Evolutionary conservation across 306 rosid species (phyloP).

Genomic region (Quercus suber): DNA sequence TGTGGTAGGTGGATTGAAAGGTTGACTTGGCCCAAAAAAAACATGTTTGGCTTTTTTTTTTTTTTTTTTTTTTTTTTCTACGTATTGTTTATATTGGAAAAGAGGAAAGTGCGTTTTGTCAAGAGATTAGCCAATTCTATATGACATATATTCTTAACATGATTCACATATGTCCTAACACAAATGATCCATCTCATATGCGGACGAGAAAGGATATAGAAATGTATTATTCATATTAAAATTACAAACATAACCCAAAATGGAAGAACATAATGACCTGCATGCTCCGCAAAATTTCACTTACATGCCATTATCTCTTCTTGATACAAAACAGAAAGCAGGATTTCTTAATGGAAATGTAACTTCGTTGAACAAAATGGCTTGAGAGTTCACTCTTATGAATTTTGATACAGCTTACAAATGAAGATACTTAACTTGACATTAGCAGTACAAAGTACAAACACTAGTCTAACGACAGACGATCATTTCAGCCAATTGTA

Average conservation of each 20-base stretch:
- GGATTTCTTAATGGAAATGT: neutral
- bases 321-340: neutral
- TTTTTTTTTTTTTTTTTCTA: too few relatives aligned
- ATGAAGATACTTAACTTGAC: conserved; percentile 21
- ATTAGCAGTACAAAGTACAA: conserved; percentile 29
- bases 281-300: too few relatives aligned
- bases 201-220: too few relatives aligned
- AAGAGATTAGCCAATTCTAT: too few relatives aligned
- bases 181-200: too few relatives aligned
- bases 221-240: too few relatives aligned
- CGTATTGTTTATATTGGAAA: too few relatives aligned
- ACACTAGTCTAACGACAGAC: conserved; percentile 40
- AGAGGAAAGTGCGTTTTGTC: too few relatives aligned
- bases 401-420: conserved; percentile 44
- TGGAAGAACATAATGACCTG: too few relatives aligned
- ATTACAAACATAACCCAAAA: too few relatives aligned
- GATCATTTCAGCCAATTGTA: conserved; percentile 35
- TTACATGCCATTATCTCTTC: neutral
- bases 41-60: neutral
- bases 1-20: neutral
- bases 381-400: conserved; percentile 24
- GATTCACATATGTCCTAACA: too few relatives aligned
- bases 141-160: too few relatives aligned
- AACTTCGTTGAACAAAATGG: conserved; percentile 19
- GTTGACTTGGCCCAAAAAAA: conserved; percentile 23